phyloP scores from a whole-genome alignment of 495 filamentous ascomycete species.

The Cairneyella variabilis region DNA sequence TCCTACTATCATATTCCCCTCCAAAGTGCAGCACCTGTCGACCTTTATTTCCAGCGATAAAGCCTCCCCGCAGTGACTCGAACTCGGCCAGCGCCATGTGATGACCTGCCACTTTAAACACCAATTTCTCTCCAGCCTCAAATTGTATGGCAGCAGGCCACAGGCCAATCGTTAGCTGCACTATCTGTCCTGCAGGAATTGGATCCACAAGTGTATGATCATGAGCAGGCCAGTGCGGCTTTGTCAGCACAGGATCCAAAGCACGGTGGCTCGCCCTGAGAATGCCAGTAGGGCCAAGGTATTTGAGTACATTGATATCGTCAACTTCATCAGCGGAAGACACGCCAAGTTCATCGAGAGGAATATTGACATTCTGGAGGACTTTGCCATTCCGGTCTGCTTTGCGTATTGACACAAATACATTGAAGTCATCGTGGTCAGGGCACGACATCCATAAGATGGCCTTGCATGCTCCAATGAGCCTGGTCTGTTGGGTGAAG shows the following conservation, averaged over 20 bases:
- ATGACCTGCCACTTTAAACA: neutral
- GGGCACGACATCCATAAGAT: conserved; percentile 38
- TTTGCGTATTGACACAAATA: conserved; percentile 39
- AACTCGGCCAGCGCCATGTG: neutral
- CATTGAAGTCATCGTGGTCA: conserved; percentile 36
- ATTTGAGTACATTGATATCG: conserved; percentile 14
- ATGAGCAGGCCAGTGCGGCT: neutral
- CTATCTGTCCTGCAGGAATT: neutral
- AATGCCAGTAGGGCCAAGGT: neutral
- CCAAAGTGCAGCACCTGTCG: neutral
- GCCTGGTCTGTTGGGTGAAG: conserved; percentile 36
- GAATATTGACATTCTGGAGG: conserved; percentile 34
- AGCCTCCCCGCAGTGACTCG: neutral
- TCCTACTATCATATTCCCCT: neutral
- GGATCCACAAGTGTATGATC: neutral
- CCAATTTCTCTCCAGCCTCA: neutral
- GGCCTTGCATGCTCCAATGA: conserved; percentile 1
- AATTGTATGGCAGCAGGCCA: neutral
- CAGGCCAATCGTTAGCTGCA: neutral
- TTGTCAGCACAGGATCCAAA: neutral
- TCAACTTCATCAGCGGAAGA: neutral
- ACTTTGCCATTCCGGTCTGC: conserved; percentile 31
- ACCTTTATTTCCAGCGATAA: neutral
- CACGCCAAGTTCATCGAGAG: conserved; percentile 14
- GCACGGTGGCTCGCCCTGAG: neutral